Base-by-base conservation (phyloP, 164 flowering plant genomes). In the Dillenia suffruticosa region DNA sequence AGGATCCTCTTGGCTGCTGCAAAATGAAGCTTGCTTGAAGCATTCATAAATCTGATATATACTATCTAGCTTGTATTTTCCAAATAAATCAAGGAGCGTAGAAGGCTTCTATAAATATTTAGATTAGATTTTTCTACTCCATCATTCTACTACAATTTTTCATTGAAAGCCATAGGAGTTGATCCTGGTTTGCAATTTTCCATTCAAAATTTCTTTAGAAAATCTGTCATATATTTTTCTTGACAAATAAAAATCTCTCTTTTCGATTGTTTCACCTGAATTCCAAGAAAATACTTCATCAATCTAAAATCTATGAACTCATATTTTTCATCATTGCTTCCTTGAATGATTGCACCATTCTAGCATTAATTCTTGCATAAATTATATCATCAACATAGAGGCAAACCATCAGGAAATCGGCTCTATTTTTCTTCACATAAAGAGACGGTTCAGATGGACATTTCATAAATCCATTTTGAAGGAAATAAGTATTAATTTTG, bases 331-430 rank as follows among this genome's bases (percentile, higher is more conserved):
- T 19, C 61, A 64, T 59, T 8, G 45, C n/a, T 8, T 9, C 24
- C 16, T 52, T 58, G 53, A 66, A 59, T 46, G 51, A 63, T 45
- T 49, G 12, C 1, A 65, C 26, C 49, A 65, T 22, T 12, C 17
- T 45, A 10, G 43, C 15, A n/a, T 17, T 58, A 32, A 17, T 66
- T 3, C 51, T n/a, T 3, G 10, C 50, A 9, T 47, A 56, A 3
- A 66, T 58, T 19, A 50, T 24, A 46, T 66, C 63, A 53, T 66
- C 69, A 4, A 59, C 63, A 19, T 52, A 58, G 9, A 58, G 26
- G 44, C 52, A 66, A 3, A 66, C 46, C 14, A 66, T 50, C 7
- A 50, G 48, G n/a, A 57, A 22, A 1, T 63, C 17, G 12, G 19
- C 22, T 0, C 9, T 57, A 10, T 43, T 40, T 55, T 56, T 24